These are phyloP conservation scores for Boletus reticulatus DNA, from an alignment of 768 basidiomycete genomes.

Conservation along the genomic window DNA sequence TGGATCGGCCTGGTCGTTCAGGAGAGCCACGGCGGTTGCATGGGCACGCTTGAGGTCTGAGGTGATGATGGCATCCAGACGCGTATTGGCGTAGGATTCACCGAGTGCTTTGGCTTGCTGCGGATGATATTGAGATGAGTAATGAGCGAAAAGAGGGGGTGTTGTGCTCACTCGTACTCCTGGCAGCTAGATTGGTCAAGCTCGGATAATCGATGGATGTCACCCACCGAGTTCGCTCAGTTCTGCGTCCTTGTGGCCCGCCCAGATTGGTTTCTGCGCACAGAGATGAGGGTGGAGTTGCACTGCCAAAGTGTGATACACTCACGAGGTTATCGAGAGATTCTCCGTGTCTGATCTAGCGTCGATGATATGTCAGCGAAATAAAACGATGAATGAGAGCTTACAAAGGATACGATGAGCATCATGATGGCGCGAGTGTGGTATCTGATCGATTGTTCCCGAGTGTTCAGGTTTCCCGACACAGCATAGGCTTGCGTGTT, in stretches of 20 bases:
- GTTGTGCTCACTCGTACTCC: slow-evolving; percentile 50
- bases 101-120: slow-evolving; percentile 69
- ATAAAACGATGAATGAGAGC: background rate
- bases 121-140: background rate
- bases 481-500: slow-evolving; percentile 24
- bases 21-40: slow-evolving; percentile 58
- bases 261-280: slow-evolving; percentile 54
- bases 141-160: background rate
- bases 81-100: slow-evolving; percentile 44
- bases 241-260: slow-evolving; percentile 72
- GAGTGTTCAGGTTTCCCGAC: background rate
- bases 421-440: slow-evolving; percentile 3
- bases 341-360: slow-evolving; percentile 72
- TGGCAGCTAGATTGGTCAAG: slow-evolving; percentile 23
- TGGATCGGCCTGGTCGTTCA: slow-evolving; percentile 44
- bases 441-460: background rate
- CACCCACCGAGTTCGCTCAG: slow-evolving; percentile 70
- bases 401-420: slow-evolving; percentile 28
- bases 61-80: slow-evolving; percentile 57
- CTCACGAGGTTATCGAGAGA: slow-evolving; percentile 73
- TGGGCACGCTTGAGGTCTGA: slow-evolving; percentile 66
- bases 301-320: too few relatives aligned
- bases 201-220: background rate
- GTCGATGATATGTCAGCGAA: background rate
- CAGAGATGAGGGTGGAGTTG: background rate